Base-by-base conservation (phyloP, 164 flowering plant genomes). In the Nymphaea thermarum region DNA sequence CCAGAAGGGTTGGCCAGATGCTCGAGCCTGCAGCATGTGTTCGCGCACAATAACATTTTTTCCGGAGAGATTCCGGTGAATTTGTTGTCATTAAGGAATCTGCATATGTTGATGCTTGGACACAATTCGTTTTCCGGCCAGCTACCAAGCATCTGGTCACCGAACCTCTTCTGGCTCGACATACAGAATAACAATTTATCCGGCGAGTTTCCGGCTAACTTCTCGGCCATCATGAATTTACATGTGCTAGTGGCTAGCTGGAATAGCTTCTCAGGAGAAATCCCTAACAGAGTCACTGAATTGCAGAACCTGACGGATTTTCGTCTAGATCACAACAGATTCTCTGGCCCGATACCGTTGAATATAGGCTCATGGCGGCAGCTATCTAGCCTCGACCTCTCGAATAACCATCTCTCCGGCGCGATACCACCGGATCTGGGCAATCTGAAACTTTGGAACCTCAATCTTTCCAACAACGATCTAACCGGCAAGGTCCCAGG, bases 251-350 rank as follows among this genome's bases (percentile, higher is more conserved):
- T 25, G 36, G 36, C 36, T 0, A 25, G 36, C 36, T 25, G 36
- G 36, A 93, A 93, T 67, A 78, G 45, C 72, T 82, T 93, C 69
- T 63, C 89, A 43, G 98, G 97, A 4, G 84, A 79, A 45, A 85
- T 93, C 6, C 96, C 98, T n/a, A 14, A 47, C 57, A 68, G 67
- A 43, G 79, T 91, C 8, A 80, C 91, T 2, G 82, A 85, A 1
- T 55, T 16, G 1, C 71, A 53, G 0, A n/a, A 5, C 2, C 75
- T 88, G 6, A 78, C 78, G 41, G 71, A 64, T 10, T 65, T 93
- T 44, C 41, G 66, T 11, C 43, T 87, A 3, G 81, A 92, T 0
- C 84, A 85, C 72, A 93, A 90, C 51, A 16, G 60, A 67, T 67
- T 93, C 10, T 65, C 87, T 3, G 98, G 98, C 0, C 74, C 42